phyloP scores from a whole-genome alignment of 2,329 filamentous ascomycete genomes.

The Colletotrichum liriopes region DNA sequence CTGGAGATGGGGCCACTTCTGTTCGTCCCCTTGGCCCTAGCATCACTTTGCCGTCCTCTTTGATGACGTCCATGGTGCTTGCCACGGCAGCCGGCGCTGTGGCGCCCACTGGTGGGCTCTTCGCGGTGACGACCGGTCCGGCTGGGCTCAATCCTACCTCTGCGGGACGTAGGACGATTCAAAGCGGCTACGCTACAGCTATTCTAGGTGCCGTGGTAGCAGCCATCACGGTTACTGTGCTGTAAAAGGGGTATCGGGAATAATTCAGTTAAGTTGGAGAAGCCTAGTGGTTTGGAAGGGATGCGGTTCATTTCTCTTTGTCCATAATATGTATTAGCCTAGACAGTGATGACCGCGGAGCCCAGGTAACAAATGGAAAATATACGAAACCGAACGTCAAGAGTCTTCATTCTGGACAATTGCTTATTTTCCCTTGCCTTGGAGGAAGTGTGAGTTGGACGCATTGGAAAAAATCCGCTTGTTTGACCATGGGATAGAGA shows the following conservation, averaged over 20 bases:
- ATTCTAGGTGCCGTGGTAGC: conserved; percentile 6
- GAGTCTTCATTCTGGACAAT: not conserved
- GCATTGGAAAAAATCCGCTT: too few species aligned
- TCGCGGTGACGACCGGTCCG: conserved; percentile 30
- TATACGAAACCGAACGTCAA: too few species aligned
- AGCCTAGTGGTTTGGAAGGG: not conserved
- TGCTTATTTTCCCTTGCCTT: not conserved
- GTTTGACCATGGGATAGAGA: not conserved
- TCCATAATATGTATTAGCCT: conserved; percentile 6
- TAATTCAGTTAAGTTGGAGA: not conserved
- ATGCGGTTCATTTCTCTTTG: not conserved
- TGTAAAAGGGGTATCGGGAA: conserved; percentile 4
- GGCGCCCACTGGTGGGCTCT: conserved; percentile 27
- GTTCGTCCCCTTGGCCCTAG: conserved; percentile 2
- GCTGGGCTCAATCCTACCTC: conserved; percentile 11
- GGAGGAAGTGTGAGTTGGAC: not conserved
- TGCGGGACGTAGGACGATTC: conserved; percentile 9
- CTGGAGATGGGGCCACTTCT: not conserved
- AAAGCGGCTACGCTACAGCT: conserved; percentile 6
- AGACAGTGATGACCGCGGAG: not conserved
- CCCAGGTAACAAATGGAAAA: not conserved
- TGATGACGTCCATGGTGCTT: conserved; percentile 37
- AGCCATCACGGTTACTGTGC: not conserved
- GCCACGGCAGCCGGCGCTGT: conserved; percentile 25
- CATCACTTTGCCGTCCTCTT: conserved; percentile 28